Conservation (phyloP, 2,329 filamentous ascomycete genomes). For the Paecilomyces niveus region DNA sequence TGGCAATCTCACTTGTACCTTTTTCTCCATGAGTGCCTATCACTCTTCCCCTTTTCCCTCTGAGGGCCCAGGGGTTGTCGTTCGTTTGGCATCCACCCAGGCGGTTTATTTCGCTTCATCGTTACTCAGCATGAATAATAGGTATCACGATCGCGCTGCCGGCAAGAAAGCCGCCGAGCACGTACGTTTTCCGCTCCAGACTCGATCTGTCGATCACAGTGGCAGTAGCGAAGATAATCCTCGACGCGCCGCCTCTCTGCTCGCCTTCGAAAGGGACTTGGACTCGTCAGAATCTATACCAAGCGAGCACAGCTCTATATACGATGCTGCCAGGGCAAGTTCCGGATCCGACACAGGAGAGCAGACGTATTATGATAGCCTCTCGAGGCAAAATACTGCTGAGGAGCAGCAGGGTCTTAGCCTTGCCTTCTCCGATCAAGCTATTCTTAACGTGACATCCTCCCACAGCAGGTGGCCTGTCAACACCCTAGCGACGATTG, state of each 20-base stretch:
- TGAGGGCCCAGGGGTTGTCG: background rate
- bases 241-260: conserved; percentile 13
- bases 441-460: conserved; percentile 6
- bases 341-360: conserved; percentile 17
- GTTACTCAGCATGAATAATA: background rate
- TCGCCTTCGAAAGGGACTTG: conserved; percentile 11
- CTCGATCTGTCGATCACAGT: background rate
- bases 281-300: conserved; percentile 24
- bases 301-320: conserved; percentile 32
- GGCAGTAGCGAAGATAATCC: background rate
- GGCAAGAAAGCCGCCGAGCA: conserved; percentile 3
- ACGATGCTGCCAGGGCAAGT: conserved; percentile 26
- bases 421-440: background rate
- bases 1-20: background rate
- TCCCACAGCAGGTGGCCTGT: conserved; percentile 12
- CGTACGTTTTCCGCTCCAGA: background rate
- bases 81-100: background rate
- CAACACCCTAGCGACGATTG: conserved; percentile 18
- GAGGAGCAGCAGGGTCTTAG: background rate
- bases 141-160: background rate
- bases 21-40: background rate
- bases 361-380: conserved; percentile 4
- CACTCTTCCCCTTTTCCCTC: conserved; percentile 1
- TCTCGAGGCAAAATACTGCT: background rate
- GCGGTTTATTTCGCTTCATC: background rate